A percentile compares a stretch with the other conserved stretches of the same genome.
Conservation (phyloP, 257 asterid species). For the Solanum verrucosum region DNA sequence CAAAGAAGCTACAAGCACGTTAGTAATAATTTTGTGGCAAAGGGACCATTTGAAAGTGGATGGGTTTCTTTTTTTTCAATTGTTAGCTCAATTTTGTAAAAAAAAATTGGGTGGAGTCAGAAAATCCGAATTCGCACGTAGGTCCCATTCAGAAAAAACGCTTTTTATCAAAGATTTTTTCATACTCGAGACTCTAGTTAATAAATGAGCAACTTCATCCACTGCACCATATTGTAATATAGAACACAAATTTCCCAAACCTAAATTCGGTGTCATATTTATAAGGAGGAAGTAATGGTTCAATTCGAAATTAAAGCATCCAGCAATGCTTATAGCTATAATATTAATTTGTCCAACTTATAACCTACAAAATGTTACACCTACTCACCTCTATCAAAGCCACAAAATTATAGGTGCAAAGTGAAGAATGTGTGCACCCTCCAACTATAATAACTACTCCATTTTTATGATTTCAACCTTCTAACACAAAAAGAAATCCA, state of each 20-base stretch:
- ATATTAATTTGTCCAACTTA: background rate
- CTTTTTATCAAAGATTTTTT: too few relatives aligned
- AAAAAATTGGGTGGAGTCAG: background rate
- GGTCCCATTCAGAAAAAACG: fast-evolving
- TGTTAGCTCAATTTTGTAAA: background rate
- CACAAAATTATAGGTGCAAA: background rate
- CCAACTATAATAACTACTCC: background rate
- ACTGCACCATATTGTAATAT: background rate
- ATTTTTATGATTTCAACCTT: background rate
- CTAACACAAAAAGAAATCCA: background rate
- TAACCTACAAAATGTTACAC: background rate
- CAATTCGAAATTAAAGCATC: background rate
- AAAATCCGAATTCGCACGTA: too few relatives aligned
- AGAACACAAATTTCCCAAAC: background rate
- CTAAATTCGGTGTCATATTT: background rate
- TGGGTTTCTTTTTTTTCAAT: background rate
- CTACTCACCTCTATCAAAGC: background rate
- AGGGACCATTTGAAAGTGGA: background rate
- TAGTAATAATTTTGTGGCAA: background rate
- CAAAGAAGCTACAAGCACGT: background rate
- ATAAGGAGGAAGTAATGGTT: background rate
- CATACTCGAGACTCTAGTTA: too few relatives aligned
- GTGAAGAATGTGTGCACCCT: background rate
- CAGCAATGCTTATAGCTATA: background rate
- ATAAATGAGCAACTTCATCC: background rate